A percentile compares a stretch with the other conserved stretches of the same genome.
Evolutionary conservation across 495 filamentous ascomycete genomes (phyloP).

Genomic region (Penicillium diatomitis): DNA sequence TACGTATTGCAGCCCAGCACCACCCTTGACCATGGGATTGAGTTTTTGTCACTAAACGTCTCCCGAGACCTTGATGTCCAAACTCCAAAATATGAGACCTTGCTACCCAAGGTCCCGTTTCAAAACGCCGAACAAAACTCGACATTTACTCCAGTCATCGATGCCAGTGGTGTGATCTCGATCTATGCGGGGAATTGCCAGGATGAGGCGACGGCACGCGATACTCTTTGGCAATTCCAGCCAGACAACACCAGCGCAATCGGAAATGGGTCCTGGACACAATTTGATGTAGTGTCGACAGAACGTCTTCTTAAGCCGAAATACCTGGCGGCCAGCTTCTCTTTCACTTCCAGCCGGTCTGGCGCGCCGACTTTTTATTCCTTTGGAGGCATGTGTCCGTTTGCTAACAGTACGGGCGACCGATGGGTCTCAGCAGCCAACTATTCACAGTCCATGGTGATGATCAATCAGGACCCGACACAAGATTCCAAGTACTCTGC

Average conservation of each 20-base stretch:
- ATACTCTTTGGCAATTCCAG: slow-evolving; percentile 47
- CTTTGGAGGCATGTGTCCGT: slow-evolving; percentile 87
- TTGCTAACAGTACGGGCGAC: slow-evolving; percentile 25
- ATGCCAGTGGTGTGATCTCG: slow-evolving; percentile 55
- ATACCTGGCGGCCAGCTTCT: slow-evolving; percentile 56
- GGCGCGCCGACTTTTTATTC: slow-evolving; percentile 48
- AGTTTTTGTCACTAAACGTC: slow-evolving; percentile 57
- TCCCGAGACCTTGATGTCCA: slow-evolving; percentile 44
- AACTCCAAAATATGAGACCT: slow-evolving; percentile 42
- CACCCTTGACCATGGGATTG: slow-evolving; percentile 27
- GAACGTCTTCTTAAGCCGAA: slow-evolving; percentile 41
- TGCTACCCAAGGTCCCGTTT: slow-evolving; percentile 62
- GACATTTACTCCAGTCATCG: slow-evolving; percentile 55
- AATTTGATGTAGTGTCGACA: slow-evolving; percentile 14
- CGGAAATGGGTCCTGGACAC: slow-evolving; percentile 51
- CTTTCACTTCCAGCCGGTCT: slow-evolving; percentile 53
- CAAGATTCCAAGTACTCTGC: slow-evolving; percentile 25
- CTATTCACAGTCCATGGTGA: slow-evolving; percentile 71
- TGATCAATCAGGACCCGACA: slow-evolving; percentile 27
- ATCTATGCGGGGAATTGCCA: slow-evolving; percentile 64
- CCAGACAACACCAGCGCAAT: slow-evolving; percentile 25
- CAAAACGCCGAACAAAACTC: slow-evolving; percentile 28
- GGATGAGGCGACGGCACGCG: slow-evolving; percentile 22
- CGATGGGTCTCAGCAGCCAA: slow-evolving; percentile 54
- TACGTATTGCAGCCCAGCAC: slow-evolving; percentile 53